phyloP scores from a whole-genome alignment of 257 asterid species.

The Penstemon newberryi region DNA sequence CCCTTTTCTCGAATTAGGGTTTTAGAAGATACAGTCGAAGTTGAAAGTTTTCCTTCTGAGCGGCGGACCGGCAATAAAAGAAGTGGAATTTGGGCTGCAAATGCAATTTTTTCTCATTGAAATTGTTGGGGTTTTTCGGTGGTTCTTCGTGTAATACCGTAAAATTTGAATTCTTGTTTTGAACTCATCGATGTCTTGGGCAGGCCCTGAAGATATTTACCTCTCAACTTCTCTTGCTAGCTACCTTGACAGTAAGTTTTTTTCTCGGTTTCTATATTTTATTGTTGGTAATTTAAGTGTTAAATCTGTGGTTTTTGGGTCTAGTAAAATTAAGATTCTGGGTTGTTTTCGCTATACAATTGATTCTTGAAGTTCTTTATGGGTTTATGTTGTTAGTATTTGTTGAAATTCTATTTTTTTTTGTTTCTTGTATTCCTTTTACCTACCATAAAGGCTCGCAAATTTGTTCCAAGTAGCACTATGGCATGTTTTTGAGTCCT shows the following conservation, averaged over 20 bases:
- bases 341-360: neutral
- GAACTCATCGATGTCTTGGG: constrained; percentile 85
- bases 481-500: neutral
- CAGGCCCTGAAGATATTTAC: constrained; percentile 87
- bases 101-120: constrained; percentile 37
- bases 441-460: too few relatives aligned
- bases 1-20: constrained; percentile 24
- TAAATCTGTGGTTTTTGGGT: too few relatives aligned
- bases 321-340: neutral
- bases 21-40: constrained; percentile 10
- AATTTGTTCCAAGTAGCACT: too few relatives aligned
- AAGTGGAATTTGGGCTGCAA: constrained; percentile 37
- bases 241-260: constrained; percentile 87
- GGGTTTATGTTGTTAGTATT: neutral
- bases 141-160: constrained; percentile 45
- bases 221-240: constrained; percentile 98
- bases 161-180: constrained; percentile 39
- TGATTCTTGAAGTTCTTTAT: constrained; percentile 3
- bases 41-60: neutral
- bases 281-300: neutral
- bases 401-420: neutral
- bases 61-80: neutral
- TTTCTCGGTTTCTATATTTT: neutral
- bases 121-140: constrained; percentile 37
- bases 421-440: neutral